Conservation (phyloP, 495 filamentous ascomycete species). For the Pseudoneurospora amorphoporcata region DNA sequence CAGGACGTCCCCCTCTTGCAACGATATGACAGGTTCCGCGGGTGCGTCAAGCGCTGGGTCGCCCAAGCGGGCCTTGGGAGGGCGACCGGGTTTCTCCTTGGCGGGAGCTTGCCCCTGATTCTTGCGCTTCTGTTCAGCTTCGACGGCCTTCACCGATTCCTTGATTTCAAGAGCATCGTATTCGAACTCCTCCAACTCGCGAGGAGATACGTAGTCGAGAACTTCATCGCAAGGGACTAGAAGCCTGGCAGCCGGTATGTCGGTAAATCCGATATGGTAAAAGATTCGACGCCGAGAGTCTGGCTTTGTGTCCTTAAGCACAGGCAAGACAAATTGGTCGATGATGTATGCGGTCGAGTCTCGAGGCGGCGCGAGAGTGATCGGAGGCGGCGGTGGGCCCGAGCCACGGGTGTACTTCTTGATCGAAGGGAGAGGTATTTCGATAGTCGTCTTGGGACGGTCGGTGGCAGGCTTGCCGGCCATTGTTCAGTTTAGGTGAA, state of each 20-base stretch:
- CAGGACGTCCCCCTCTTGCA: slow-evolving; percentile 4
- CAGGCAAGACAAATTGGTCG: slow-evolving; percentile 31
- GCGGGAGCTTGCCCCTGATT: not conserved
- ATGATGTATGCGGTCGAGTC: slow-evolving; percentile 38
- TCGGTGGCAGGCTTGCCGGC: not conserved
- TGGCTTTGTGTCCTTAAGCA: slow-evolving; percentile 8
- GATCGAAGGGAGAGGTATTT: slow-evolving; percentile 27
- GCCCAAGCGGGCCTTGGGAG: not conserved
- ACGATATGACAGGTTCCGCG: not conserved
- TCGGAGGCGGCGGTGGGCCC: slow-evolving; percentile 26
- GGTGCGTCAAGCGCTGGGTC: slow-evolving; percentile 1
- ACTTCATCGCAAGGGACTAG: slow-evolving; percentile 27
- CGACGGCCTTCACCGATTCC: slow-evolving; percentile 15
- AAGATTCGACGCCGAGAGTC: slow-evolving; percentile 23
- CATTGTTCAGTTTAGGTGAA: slow-evolving; percentile 1
- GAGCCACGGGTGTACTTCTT: slow-evolving; percentile 28
- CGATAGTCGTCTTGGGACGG: slow-evolving; percentile 14
- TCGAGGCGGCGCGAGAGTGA: slow-evolving; percentile 23
- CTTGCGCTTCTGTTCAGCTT: not conserved
- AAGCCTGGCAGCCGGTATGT: slow-evolving; percentile 29
- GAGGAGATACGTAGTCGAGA: slow-evolving; percentile 36
- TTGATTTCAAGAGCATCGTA: slow-evolving; percentile 19
- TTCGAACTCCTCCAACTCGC: slow-evolving; percentile 36
- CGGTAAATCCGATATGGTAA: slow-evolving; percentile 36
- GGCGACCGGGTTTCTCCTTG: slow-evolving; percentile 1